phyloP scores from a whole-genome alignment of 129 eudicot genomes.

The Solidago caesia region DNA sequence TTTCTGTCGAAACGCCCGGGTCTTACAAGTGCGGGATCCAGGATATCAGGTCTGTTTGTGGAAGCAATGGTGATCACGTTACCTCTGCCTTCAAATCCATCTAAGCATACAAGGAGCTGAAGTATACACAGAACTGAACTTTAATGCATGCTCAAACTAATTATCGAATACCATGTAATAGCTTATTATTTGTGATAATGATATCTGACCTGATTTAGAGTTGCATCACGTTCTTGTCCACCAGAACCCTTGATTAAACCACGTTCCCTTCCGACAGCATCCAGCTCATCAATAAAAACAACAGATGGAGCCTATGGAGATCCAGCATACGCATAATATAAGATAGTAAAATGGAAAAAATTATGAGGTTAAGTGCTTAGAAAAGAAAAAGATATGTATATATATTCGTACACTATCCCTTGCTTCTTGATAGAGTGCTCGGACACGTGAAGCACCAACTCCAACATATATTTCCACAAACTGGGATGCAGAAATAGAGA shows the following conservation, averaged over 20 bases:
- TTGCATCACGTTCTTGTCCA: slow-evolving; percentile 99
- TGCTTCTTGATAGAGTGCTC: slow-evolving; percentile 97
- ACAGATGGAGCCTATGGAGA: slow-evolving; percentile 84
- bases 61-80: slow-evolving; percentile 97
- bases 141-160: slow-evolving; percentile 9
- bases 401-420: slow-evolving; percentile 61
- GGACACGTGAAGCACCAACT: slow-evolving; percentile 98
- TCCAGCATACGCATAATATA: background rate
- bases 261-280: slow-evolving; percentile 99
- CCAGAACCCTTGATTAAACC: slow-evolving; percentile 95
- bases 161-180: background rate
- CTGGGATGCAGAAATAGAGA: slow-evolving; percentile 96
- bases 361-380: background rate
- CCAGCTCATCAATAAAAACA: slow-evolving; percentile 95
- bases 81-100: slow-evolving; percentile 99
- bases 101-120: slow-evolving; percentile 94
- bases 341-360: slow-evolving; percentile 3
- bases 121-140: slow-evolving; percentile 21
- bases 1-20: slow-evolving; percentile 97
- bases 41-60: slow-evolving; percentile 93
- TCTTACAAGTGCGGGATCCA: slow-evolving; percentile 95
- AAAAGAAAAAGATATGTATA: background rate
- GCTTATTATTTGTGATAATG: background rate
- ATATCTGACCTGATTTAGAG: slow-evolving; percentile 79
- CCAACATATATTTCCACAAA: slow-evolving; percentile 98